phyloP scores from a whole-genome alignment of 805 yeast genomes.

The Teunomyces kruisii region DNA sequence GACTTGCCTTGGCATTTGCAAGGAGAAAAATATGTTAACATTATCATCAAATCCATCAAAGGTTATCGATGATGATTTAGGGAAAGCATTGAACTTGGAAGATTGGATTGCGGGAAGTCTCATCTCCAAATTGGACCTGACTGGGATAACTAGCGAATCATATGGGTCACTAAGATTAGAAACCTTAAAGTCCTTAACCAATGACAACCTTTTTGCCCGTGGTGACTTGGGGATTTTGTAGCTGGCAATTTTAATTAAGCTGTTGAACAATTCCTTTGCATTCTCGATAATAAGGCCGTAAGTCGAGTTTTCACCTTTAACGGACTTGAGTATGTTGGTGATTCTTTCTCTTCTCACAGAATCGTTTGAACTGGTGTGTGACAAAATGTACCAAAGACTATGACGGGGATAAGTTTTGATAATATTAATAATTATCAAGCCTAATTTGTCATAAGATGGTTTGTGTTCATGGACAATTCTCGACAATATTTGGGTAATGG shows the following conservation, averaged over 20 bases:
- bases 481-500: slow-evolving; percentile 81
- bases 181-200: slow-evolving; percentile 43
- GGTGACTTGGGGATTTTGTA: slow-evolving; percentile 36
- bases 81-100: slow-evolving; percentile 44
- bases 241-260: slow-evolving; percentile 44
- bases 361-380: slow-evolving; percentile 62
- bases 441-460: slow-evolving; percentile 54
- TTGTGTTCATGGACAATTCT: slow-evolving; percentile 66
- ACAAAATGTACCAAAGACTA: slow-evolving; percentile 80
- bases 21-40: slow-evolving; percentile 72
- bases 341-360: slow-evolving; percentile 27
- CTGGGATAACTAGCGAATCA: slow-evolving; percentile 67
- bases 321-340: slow-evolving; percentile 18
- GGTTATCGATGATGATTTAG: slow-evolving; percentile 44
- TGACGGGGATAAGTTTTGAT: slow-evolving; percentile 72
- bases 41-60: slow-evolving; percentile 63
- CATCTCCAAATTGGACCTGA: slow-evolving; percentile 66
- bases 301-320: slow-evolving; percentile 11
- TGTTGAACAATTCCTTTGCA: slow-evolving; percentile 39
- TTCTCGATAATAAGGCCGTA: slow-evolving; percentile 18
- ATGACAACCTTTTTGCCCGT: slow-evolving; percentile 32
- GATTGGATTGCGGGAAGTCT: slow-evolving; percentile 52
- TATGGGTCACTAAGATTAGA: slow-evolving; percentile 27
- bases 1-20: slow-evolving; percentile 84
- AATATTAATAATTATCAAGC: slow-evolving; percentile 56